phyloP scores from a whole-genome alignment of 805 yeast species.

The Cyberlindnera mrakii region DNA sequence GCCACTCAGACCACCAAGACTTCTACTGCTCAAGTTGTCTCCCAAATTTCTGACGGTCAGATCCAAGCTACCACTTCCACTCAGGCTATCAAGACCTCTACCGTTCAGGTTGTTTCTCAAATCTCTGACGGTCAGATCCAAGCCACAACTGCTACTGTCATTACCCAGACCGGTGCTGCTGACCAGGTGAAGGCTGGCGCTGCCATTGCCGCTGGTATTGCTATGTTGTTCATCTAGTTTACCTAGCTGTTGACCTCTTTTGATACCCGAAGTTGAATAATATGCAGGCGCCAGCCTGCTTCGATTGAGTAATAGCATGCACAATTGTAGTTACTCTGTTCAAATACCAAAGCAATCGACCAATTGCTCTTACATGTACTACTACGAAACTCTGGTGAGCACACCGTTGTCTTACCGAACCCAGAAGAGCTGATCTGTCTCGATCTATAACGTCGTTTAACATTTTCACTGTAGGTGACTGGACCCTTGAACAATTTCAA shows the following conservation, averaged over 20 bases:
- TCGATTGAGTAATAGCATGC: too few relatives aligned
- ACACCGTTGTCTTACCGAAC: too few relatives aligned
- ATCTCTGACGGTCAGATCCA: constrained; percentile 43
- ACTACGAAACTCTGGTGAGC: too few relatives aligned
- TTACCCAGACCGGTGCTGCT: constrained; percentile 17
- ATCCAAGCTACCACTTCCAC: constrained; percentile 25
- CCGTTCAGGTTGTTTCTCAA: constrained; percentile 42
- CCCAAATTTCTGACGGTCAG: constrained; percentile 27
- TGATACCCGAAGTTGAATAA: background rate
- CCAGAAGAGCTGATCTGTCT: too few relatives aligned
- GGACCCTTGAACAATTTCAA: too few relatives aligned
- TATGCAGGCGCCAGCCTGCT: too few relatives aligned
- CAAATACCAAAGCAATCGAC: too few relatives aligned
- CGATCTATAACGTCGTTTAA: too few relatives aligned
- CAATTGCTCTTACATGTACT: too few relatives aligned
- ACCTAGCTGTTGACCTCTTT: background rate
- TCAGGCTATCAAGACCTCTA: constrained; percentile 32
- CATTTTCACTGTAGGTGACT: too few relatives aligned
- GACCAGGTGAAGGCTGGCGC: constrained; percentile 17
- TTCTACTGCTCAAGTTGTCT: constrained; percentile 16
- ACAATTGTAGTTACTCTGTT: too few relatives aligned
- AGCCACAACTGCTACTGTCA: constrained; percentile 27
- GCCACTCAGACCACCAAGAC: constrained; percentile 4
- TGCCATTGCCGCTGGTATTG: constrained; percentile 18
- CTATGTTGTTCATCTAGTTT: constrained; percentile 18